phyloP scores from a whole-genome alignment of 345 rosid species.

The Salix arbutifolia region DNA sequence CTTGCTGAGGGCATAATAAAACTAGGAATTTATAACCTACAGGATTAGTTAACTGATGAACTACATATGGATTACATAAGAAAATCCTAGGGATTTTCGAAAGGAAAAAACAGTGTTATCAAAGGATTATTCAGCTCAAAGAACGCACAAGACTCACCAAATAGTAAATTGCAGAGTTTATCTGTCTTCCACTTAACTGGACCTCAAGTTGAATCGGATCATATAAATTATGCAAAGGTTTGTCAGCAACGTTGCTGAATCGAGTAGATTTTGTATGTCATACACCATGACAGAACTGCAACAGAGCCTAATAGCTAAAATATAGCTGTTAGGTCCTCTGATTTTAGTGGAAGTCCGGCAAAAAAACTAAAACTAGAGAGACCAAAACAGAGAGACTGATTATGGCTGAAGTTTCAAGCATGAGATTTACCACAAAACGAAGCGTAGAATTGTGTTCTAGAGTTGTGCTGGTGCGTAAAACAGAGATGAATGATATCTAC shows the following conservation, averaged over 20 bases:
- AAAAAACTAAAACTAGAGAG: background rate
- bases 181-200: slow-evolving; percentile 95
- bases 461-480: no score
- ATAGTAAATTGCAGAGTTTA: slow-evolving; percentile 70
- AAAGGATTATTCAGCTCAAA: background rate
- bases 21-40: no score
- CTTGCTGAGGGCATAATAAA: no score
- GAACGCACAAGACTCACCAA: slow-evolving; percentile 46
- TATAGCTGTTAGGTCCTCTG: slow-evolving; percentile 88
- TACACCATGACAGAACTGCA: slow-evolving; percentile 97
- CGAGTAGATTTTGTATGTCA: slow-evolving; percentile 89
- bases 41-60: no score
- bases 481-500: background rate
- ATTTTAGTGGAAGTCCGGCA: slow-evolving; percentile 87
- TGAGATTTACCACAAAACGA: no score
- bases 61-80: background rate
- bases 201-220: slow-evolving; percentile 79
- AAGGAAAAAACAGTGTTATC: background rate
- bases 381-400: no score
- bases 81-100: background rate
- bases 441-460: no score
- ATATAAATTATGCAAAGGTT: slow-evolving; percentile 92
- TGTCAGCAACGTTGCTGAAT: slow-evolving; percentile 78
- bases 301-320: slow-evolving; percentile 80
- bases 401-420: no score